Evolutionary conservation across 495 filamentous ascomycete genomes (phyloP), one percentile per base, ranked within the genome.

Genomic region (Penicillium alfredii): DNA sequence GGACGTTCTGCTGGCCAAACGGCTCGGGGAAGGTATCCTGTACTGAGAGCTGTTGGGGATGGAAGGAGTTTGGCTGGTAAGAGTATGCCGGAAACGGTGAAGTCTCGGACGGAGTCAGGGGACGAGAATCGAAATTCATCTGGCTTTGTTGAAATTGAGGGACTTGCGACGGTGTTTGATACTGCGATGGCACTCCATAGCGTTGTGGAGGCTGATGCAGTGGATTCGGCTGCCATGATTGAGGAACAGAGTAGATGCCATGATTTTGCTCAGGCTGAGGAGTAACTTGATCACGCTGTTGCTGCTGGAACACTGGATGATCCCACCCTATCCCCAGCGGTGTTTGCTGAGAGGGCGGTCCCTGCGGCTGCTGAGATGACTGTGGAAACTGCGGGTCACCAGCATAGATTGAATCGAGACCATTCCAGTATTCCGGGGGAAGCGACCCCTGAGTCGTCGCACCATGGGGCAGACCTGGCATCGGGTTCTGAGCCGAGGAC

Each of bases 351-450:
- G 48, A 30, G 6, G 32, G 32, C n/a, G 29, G 28, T 37, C 53
- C 53, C 18, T 52, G 52, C 12, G 42, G 37, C 12, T 59, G 55
- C 29, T 56, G 53, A 31, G 53, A 44, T 22, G 49, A 34, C 21
- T 24, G 27, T n/a, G n/a, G n/a, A n/a, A n/a, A n/a, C n/a, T n/a
- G n/a, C n/a, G n/a, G n/a, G n/a, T n/a, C n/a, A 36, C 55, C 55
- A n/a, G 47, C 31, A 28, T 60, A 69, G 18, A 63, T 36, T n/a
- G 56, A 23, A 31, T 68, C 63, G 27, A 69, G 48, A 8, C 27
- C 55, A 37, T 51, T 55, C 67, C 67, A 69, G 35, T 62, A 66
- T 15, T 62, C 66, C 1, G 56, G 35, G 14, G 55, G 46, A 8
- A 61, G 37, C 14, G 52, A 40, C 10, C 35, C 42, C 21, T 58